Evolutionary conservation across 1,139 yeast species (phyloP), one percentile per base, ranked within the genome.

Genomic region (Scheffersomyces quercinus): DNA sequence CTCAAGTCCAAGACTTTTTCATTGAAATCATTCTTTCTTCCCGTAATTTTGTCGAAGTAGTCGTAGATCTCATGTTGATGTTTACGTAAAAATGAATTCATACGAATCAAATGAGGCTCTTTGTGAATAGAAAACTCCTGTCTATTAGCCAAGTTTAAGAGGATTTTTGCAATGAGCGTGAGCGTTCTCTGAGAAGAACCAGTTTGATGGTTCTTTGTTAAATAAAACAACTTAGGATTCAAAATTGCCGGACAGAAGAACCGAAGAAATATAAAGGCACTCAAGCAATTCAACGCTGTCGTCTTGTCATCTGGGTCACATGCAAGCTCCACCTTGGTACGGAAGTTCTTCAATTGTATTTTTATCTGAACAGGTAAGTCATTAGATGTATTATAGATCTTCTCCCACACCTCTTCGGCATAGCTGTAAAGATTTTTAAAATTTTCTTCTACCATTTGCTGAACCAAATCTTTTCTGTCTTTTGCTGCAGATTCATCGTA

Each of bases 211-310:
- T 78, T 74, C 45, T 80, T 77, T 1, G 89, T 80, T 40, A 93
- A 70, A 49, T 84, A 83, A 60, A 89, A 90, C 38, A 89, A 65
- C 56, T 89, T 89, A 0, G 98, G 98, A 56, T 89, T 90, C 55
- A 93, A 68, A 35, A 93, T 79, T 0, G 96, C 96, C 0, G 98
- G 98, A 57, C 97, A 91, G 53, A 89, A 82, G 60, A 88, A 90
- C 48, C 98, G 70, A 49, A 93, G 67, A 60, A 93, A 93, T 16
- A 93, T 68, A 56, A 93, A 87, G 1, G 96, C 91, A 26, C 95
- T 81, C 30, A 91, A 69, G 44, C 95, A 86, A 56, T 90, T 83
- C 44, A 85, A 63, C 1, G 87, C 75, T 1, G 82, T 73, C 5
- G 70, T 70, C 16, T 67, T 66, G 54, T 82, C 85, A 20, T 70